A percentile compares a stretch with the other conserved stretches of the same genome.
These are phyloP conservation scores for Spathaspora passalidarum DNA, from an alignment of 805 yeast species.

Conservation along the genomic window DNA sequence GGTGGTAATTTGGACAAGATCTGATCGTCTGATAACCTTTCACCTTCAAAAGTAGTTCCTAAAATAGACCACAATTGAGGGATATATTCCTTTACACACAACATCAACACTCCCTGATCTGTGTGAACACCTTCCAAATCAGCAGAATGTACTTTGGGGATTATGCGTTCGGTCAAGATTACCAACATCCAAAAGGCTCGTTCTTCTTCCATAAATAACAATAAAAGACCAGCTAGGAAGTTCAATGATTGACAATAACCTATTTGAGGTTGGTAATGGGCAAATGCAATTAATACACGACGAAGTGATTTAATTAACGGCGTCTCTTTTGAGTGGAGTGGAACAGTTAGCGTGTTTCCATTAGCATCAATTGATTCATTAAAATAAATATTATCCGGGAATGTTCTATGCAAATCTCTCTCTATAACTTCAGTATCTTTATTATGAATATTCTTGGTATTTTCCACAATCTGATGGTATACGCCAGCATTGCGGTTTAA, in stretches of 20 bases:
- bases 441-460: slow-evolving; percentile 52
- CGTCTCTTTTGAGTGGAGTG: slow-evolving; percentile 44
- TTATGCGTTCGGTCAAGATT: slow-evolving; percentile 75
- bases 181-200: slow-evolving; percentile 94
- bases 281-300: slow-evolving; percentile 78
- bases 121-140: slow-evolving; percentile 91
- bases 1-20: slow-evolving; percentile 82
- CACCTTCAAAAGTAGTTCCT: slow-evolving; percentile 39
- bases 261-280: slow-evolving; percentile 80
- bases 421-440: slow-evolving; percentile 91
- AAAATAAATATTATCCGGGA: slow-evolving; percentile 89
- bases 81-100: slow-evolving; percentile 77
- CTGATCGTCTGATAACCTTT: slow-evolving; percentile 40
- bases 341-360: neutral
- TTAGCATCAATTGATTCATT: slow-evolving; percentile 24
- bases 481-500: slow-evolving; percentile 68
- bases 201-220: slow-evolving; percentile 87
- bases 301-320: slow-evolving; percentile 68
- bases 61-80: slow-evolving; percentile 73
- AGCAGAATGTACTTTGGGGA: slow-evolving; percentile 90
- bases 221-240: slow-evolving; percentile 81
- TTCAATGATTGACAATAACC: slow-evolving; percentile 97
- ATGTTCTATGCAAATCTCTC: slow-evolving; percentile 88
- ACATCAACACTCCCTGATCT: slow-evolving; percentile 91
- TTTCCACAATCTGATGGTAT: slow-evolving; percentile 64